Conservation (phyloP, 2,329 filamentous ascomycete species). For the Neurospora sp. region DNA sequence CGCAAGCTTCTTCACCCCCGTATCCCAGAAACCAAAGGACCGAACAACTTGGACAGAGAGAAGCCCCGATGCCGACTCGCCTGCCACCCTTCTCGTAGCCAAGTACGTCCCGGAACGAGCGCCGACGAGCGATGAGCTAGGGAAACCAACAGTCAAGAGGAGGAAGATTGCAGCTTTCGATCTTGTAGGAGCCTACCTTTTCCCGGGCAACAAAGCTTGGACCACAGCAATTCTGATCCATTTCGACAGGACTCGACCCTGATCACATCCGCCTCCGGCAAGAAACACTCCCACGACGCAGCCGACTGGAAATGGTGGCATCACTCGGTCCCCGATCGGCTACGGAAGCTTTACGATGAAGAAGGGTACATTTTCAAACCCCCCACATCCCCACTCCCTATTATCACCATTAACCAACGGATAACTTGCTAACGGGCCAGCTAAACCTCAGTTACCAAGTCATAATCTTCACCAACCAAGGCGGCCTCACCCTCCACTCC, state of each 20-base stretch:
- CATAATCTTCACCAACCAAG: constrained; percentile 83
- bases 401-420: background rate
- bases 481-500: constrained; percentile 59
- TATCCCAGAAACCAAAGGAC: constrained; percentile 74
- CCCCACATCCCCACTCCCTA: background rate
- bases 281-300: constrained; percentile 59
- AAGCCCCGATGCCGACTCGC: constrained; percentile 37
- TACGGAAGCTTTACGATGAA: constrained; percentile 55
- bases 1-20: constrained; percentile 78
- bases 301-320: constrained; percentile 96
- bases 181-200: constrained; percentile 31
- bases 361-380: constrained; percentile 36
- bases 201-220: too few species aligned
- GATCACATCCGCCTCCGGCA: constrained; percentile 70
- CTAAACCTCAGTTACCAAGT: constrained; percentile 51
- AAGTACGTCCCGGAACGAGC: constrained; percentile 46
- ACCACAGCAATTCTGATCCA: background rate
- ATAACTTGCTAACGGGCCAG: background rate
- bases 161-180: constrained; percentile 65
- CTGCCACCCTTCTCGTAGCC: constrained; percentile 61
- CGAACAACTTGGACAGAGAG: constrained; percentile 62
- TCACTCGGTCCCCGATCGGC: constrained; percentile 50
- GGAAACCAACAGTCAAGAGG: constrained; percentile 22
- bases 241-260: constrained; percentile 68
- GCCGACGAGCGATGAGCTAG: constrained; percentile 9